Conservation (phyloP, 192 early-diverging fungal genomes). For the Coemansia sp. region DNA sequence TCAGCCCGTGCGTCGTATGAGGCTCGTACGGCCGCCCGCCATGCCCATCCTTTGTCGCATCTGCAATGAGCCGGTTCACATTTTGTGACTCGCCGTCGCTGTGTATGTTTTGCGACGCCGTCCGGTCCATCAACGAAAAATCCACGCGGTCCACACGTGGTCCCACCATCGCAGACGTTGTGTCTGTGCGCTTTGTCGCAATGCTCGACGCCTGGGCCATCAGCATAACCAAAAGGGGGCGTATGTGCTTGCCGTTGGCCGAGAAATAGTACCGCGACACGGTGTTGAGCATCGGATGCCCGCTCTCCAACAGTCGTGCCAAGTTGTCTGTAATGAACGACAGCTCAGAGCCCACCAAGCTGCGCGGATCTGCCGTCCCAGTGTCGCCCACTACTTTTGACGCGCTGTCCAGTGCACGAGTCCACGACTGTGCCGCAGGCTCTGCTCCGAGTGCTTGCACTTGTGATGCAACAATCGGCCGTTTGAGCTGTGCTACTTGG, state of each 20-base stretch:
- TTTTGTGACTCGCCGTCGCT: slow-evolving; percentile 35
- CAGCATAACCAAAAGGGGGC: slow-evolving; percentile 89
- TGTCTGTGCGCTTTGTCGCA: slow-evolving; percentile 56
- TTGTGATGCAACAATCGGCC: slow-evolving; percentile 26
- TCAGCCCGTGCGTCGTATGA: slow-evolving; percentile 22
- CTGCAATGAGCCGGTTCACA: slow-evolving; percentile 35
- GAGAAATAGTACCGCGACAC: slow-evolving; percentile 90
- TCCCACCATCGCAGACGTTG: slow-evolving; percentile 34
- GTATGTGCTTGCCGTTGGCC: slow-evolving; percentile 83
- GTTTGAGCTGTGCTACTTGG: slow-evolving; percentile 21
- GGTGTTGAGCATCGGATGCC: slow-evolving; percentile 87
- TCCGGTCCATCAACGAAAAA: slow-evolving; percentile 62
- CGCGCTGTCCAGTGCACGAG: slow-evolving; percentile 28
- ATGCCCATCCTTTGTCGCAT: slow-evolving; percentile 22
- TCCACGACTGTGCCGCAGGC: slow-evolving; percentile 12
- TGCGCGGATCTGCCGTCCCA: slow-evolving; percentile 20
- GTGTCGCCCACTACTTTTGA: slow-evolving; percentile 23
- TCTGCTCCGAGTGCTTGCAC: slow-evolving; percentile 10
- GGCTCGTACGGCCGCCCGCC: slow-evolving; percentile 46
- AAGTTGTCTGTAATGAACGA: slow-evolving; percentile 85
- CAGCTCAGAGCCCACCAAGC: slow-evolving; percentile 84
- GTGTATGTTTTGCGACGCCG: slow-evolving; percentile 56
- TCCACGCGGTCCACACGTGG: slow-evolving; percentile 29
- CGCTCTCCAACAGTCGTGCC: slow-evolving; percentile 74
- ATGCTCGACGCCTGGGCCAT: slow-evolving; percentile 82